Base-by-base conservation (phyloP, 2,329 filamentous ascomycete species). In the Penicillium occitanis region DNA sequence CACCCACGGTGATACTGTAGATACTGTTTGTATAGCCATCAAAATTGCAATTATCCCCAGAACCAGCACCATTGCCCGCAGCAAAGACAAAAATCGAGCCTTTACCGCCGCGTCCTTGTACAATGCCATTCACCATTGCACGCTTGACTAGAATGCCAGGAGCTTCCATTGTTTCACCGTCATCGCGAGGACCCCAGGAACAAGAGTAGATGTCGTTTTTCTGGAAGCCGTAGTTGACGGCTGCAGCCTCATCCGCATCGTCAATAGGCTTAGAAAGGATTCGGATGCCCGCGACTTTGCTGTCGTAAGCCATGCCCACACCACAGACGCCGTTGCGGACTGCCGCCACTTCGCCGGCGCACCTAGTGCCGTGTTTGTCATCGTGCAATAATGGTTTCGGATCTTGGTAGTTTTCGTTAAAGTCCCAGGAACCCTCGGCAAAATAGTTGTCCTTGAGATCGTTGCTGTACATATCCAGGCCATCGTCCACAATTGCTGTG, bases 21-120 rank as follows among this genome's bases (percentile, higher is more conserved):
- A 99, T 99, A 76, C 93, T 97, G 82, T 99, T 99, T 67, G 95
- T 99, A 80, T 99, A 99, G 46, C 95, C 95, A 75, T 99, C 95
- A 76, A 99, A 99, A 77, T 99, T 99, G 85, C 95, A 99, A 79
- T 99, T 98, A 77, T 99, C 95, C 57, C 91, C 93, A 69, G 83
- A 87, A 3, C 84, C 83, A 10, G 94, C 96, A 66, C 95, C 95
- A 74, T 99, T 99, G 67, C 95, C 95, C 70, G 94, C 93, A 51
- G 95, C 95, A 78, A 99, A 99, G 64, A 99, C 95, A 74, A 93
- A 99, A 70, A 99, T 91, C 33, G 92, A 96, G 8, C 95, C 95
- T 63, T 89, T 87, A 2, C 93, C 92, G 60, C 82, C 84, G 61
- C 95, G 90, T 50, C 95, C 95, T 67, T 96, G 88, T 75, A 98